phyloP scores from a whole-genome alignment of 495 filamentous ascomycete genomes.

The Hypoxylon trugodes region DNA sequence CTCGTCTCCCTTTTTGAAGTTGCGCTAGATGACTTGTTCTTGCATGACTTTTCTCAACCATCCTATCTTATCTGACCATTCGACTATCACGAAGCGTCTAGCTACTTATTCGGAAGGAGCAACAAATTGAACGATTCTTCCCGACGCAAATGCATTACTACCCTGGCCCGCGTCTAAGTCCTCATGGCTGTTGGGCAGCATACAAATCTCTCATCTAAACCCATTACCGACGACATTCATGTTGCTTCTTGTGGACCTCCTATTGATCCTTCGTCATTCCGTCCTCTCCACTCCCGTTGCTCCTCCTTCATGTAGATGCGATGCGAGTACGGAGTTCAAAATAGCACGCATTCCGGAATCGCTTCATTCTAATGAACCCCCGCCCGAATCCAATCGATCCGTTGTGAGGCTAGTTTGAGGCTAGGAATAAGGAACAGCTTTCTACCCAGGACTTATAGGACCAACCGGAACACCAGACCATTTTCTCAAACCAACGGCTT shows the following conservation, averaged over 20 bases:
- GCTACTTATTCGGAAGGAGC: slow-evolving; percentile 28
- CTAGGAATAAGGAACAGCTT: slow-evolving; percentile 1
- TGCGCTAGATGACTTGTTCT: slow-evolving; percentile 46
- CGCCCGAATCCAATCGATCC: slow-evolving; percentile 29
- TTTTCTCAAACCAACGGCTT: slow-evolving; percentile 28
- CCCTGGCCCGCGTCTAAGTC: slow-evolving; percentile 38
- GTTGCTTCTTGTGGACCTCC: slow-evolving; percentile 24
- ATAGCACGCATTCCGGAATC: slow-evolving; percentile 11
- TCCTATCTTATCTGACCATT: slow-evolving; percentile 32
- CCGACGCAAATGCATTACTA: slow-evolving; percentile 43
- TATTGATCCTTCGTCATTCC: slow-evolving; percentile 16
- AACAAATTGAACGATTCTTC: slow-evolving; percentile 34
- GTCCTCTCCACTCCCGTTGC: slow-evolving; percentile 28
- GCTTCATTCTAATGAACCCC: slow-evolving; percentile 15
- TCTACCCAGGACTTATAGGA: slow-evolving; percentile 2
- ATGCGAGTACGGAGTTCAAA: slow-evolving; percentile 33
- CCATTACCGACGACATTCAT: background rate
- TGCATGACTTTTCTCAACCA: slow-evolving; percentile 38
- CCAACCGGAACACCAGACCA: background rate
- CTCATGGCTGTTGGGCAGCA: slow-evolving; percentile 39
- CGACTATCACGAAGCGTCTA: slow-evolving; percentile 32
- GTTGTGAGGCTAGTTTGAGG: slow-evolving; percentile 35
- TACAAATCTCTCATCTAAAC: slow-evolving; percentile 18
- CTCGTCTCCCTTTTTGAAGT: slow-evolving; percentile 26
- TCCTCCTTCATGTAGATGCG: slow-evolving; percentile 19